Evolutionary conservation across 192 early-diverging fungal species (phyloP).

Genomic region (Funneliformis geosporum): DNA sequence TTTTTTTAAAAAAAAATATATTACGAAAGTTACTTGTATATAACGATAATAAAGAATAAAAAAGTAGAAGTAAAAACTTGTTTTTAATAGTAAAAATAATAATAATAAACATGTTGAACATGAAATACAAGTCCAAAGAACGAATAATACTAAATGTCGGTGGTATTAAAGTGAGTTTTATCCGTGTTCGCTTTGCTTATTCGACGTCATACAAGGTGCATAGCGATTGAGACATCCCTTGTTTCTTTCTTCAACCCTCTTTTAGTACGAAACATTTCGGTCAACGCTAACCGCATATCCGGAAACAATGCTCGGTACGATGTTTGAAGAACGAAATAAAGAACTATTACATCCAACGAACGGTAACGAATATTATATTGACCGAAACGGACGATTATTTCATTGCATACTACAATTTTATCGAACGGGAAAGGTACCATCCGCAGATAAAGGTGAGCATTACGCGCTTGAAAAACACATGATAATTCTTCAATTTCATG

Average conservation of each 20-base stretch:
- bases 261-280: slow-evolving; percentile 27
- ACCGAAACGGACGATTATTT: slow-evolving; percentile 21
- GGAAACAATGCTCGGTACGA: slow-evolving; percentile 23
- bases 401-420: slow-evolving; percentile 26
- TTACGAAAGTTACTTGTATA: neutral
- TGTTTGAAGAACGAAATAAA: slow-evolving; percentile 22
- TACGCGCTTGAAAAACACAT: neutral
- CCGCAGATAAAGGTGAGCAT: slow-evolving; percentile 1
- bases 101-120: neutral
- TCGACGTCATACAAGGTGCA: neutral
- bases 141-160: slow-evolving; percentile 24
- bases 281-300: slow-evolving; percentile 20
- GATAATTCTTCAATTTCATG: neutral
- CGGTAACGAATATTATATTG: slow-evolving; percentile 19
- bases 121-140: neutral
- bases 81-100: too few relatives aligned
- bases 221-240: neutral
- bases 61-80: neutral
- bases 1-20: neutral
- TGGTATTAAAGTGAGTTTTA: slow-evolving; percentile 15
- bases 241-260: neutral
- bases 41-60: neutral
- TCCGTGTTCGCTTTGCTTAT: neutral
- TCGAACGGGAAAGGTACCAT: slow-evolving; percentile 18
- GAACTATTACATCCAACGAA: slow-evolving; percentile 6